Base-by-base conservation (phyloP, 148 eudicot species). In the Camellia granthamiana region DNA sequence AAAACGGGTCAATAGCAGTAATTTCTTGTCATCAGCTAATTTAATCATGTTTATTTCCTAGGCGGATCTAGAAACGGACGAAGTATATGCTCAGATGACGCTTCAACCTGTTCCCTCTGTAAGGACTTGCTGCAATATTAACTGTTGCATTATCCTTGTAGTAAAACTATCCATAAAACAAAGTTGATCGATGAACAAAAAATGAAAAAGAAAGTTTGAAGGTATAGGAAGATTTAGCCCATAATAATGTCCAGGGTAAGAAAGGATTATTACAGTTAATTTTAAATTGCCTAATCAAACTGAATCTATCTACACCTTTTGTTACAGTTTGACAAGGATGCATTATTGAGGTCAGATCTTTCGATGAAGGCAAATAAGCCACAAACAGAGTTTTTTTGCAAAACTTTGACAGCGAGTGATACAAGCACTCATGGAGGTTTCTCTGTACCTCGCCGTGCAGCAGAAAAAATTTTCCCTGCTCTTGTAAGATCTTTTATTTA, bases 11-110 rank as follows among this genome's bases (percentile, higher is more conserved):
- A 23, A 43, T 52, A n/a, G 43, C 16, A 43, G 52, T 56, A 30
- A 43, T 43, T 62, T 66, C 30, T 66, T 13, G 18, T 49, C 46
- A n/a, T 43, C 21, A 9, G 58, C 75, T 15, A 68, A 9, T 66
- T 82, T 69, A 44, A 19, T 82, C 68, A 12, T 78, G 66, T 76
- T 73, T 77, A 23, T 73, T 84, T 47, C 84, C 72, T 84, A 96
- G 99, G 99, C 99, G 82, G 99, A 96, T 88, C 92, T 97, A 79
- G 99, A 96, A 85, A 94, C 99, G n/a, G 99, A 96, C 72, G 99
- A 94, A 90, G 99, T 96, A 43, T 96, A 96, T 87, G 98, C 99
- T 68, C 94, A 96, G 86, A 92, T 96, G 99, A 96, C 99, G 13
- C 95, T 96, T 49, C 98, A 92, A 78, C 98, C 99, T 3, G 88